phyloP scores from a whole-genome alignment of 2,329 filamentous ascomycete genomes.

The Ceratocystis harringtonii region DNA sequence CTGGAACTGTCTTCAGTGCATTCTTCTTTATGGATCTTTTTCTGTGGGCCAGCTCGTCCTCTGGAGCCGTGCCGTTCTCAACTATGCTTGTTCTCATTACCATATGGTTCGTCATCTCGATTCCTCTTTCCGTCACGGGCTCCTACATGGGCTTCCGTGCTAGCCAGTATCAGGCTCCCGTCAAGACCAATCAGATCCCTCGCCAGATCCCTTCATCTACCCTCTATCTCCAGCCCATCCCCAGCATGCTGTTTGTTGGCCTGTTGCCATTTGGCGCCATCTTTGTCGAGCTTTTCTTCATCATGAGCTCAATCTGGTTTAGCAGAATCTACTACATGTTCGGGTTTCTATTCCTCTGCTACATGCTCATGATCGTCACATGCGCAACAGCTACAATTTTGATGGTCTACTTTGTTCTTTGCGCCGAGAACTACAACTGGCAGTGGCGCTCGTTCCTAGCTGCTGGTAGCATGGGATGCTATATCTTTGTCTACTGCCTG shows the following conservation, averaged over 20 bases:
- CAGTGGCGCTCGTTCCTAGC: slow-evolving; percentile 93
- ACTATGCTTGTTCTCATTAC: slow-evolving; percentile 88
- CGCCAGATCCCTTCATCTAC: slow-evolving; percentile 79
- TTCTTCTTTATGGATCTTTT: slow-evolving; percentile 96
- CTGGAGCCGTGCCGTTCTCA: slow-evolving; percentile 85
- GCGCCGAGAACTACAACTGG: slow-evolving; percentile 96
- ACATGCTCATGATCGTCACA: slow-evolving; percentile 92
- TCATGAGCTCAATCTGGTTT: slow-evolving; percentile 98
- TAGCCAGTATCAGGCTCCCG: slow-evolving; percentile 56
- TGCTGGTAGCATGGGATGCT: slow-evolving; percentile 75
- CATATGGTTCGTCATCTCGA: slow-evolving; percentile 95
- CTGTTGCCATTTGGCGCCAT: slow-evolving; percentile 91
- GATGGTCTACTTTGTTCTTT: slow-evolving; percentile 91
- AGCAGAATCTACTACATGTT: slow-evolving; percentile 99
- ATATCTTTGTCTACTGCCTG: slow-evolving; percentile 83
- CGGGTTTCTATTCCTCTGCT: slow-evolving; percentile 95
- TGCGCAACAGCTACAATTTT: slow-evolving; percentile 83
- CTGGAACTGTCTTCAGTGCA: slow-evolving; percentile 65
- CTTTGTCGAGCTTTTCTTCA: slow-evolving; percentile 97
- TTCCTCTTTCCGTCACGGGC: slow-evolving; percentile 76
- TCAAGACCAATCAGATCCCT: slow-evolving; percentile 94
- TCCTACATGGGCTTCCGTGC: slow-evolving; percentile 88
- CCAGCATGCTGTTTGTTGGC: slow-evolving; percentile 82
- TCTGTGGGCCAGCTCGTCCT: slow-evolving; percentile 84
- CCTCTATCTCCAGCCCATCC: slow-evolving; percentile 72